Percentiles rank a stretch among this genome's conserved stretches.
Evolutionary conservation across 371 early-diverging fungal species (phyloP).

Genomic region (Lichtheimia hyalospora): DNA sequence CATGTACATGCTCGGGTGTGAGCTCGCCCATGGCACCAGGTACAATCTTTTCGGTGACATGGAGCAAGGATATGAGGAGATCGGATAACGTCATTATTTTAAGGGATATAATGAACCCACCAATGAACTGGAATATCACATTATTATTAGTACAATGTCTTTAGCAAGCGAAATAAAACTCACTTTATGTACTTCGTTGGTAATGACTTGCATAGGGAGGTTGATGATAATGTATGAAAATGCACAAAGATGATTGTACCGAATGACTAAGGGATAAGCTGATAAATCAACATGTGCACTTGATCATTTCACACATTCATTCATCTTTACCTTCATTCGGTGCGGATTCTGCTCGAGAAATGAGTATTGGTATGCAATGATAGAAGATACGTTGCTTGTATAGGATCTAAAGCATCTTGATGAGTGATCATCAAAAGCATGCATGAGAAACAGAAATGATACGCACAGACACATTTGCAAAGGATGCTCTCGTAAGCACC

Average conservation of each 20-base stretch:
- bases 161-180: constrained; percentile 3
- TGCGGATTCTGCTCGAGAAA: constrained; percentile 59
- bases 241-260: constrained; percentile 59
- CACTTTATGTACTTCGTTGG: constrained; percentile 69
- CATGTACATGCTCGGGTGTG: background rate
- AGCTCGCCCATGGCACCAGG: background rate
- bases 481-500: constrained; percentile 68
- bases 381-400: constrained; percentile 86
- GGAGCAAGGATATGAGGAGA: background rate
- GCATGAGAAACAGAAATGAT: background rate
- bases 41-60: background rate
- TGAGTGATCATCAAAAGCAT: background rate
- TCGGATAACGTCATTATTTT: background rate
- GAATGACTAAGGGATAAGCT: constrained; percentile 28
- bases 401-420: constrained; percentile 64
- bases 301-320: constrained; percentile 67
- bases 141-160: background rate
- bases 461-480: constrained; percentile 67
- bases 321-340: constrained; percentile 28
- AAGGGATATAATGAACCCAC: background rate
- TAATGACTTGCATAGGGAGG: constrained; percentile 70
- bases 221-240: constrained; percentile 73
- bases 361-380: constrained; percentile 68
- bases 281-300: constrained; percentile 38
- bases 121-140: background rate